Base-by-base conservation (phyloP, 129 eudicot genomes). In the Ambrosia artemisiifolia region DNA sequence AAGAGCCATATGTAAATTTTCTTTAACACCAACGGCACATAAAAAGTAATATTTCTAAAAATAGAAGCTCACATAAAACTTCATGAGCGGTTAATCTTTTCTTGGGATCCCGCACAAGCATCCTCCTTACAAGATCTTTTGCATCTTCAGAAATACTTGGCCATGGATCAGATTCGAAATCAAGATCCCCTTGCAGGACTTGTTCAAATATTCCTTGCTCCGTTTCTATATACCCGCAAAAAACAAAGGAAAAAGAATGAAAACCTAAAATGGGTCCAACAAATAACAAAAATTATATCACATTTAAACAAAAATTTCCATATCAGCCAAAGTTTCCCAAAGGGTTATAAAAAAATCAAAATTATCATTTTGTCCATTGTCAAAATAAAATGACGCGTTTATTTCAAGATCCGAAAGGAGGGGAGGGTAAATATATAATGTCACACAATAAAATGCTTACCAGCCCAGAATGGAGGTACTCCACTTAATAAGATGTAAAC, bases 381-480 rank as follows among this genome's bases (percentile, higher is more conserved):
- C 50, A 46, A n/a, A 0, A 44, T 8, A 49, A 33, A 9, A 35
- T 38, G 42, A 46, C 44, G 43, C 34, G 16, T 46, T 44, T 63
- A 48, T 62, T 72, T 73, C 40, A 19, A 30, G 49, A 28, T 12
- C 24, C 18, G 33, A 1, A 72, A 18, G 6, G 48, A 48, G 3
- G 11, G 32, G 44, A 32, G 64, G 72, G 67, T 30, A 47, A 18
- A 48, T 63, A 63, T 13, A 56, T 36, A 71, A 30, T 35, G 28
- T 34, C 43, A 57, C 13, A 6, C 2, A 64, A 40, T 17, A 33
- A 65, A 38, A 57, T 19, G 50, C 90, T 86, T 66, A 91, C 97
- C 97, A 30, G 89, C 95, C 97, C 97, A 88, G 54, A 91, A 91
- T 28, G 97, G 97, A 63, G 97, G 97, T 44, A 87, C 95, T 19